phyloP scores from a whole-genome alignment of 169 alveolate species.

The Cryptosporidium tyzzeri region DNA sequence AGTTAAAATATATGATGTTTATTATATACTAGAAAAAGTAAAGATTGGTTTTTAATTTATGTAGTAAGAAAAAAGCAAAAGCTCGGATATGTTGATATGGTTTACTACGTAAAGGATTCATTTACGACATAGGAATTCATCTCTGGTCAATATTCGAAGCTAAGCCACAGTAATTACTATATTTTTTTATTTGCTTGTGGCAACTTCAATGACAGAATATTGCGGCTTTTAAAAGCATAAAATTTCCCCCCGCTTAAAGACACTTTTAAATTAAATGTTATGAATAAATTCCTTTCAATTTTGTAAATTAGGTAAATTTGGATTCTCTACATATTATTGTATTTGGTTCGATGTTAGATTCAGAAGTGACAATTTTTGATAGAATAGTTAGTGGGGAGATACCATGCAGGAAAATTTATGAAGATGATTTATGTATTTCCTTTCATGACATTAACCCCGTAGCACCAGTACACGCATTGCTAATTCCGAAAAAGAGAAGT shows the following conservation, averaged over 20 bases:
- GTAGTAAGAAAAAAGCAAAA: background rate
- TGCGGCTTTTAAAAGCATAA: background rate
- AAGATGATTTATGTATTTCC: conserved; percentile 89
- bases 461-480: conserved; percentile 92
- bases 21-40: background rate
- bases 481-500: conserved; percentile 90
- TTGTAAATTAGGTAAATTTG: background rate
- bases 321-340: background rate
- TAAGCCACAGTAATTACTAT: background rate
- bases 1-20: background rate
- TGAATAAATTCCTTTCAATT: background rate
- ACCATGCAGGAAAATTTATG: conserved; percentile 83
- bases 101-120: background rate
- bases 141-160: too few species aligned
- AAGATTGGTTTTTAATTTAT: background rate
- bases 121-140: background rate
- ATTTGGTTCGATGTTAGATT: conserved; percentile 10
- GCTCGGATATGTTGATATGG: background rate
- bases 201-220: background rate
- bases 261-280: background rate
- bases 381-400: conserved; percentile 83
- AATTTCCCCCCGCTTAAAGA: background rate
- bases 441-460: conserved; percentile 92
- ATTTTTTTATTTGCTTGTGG: too few species aligned
- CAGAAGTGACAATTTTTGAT: conserved; percentile 83